Evolutionary conservation across 306 rosid genomes (phyloP), one percentile per base, ranked within the genome.

Genomic region (Quercus variabilis): DNA sequence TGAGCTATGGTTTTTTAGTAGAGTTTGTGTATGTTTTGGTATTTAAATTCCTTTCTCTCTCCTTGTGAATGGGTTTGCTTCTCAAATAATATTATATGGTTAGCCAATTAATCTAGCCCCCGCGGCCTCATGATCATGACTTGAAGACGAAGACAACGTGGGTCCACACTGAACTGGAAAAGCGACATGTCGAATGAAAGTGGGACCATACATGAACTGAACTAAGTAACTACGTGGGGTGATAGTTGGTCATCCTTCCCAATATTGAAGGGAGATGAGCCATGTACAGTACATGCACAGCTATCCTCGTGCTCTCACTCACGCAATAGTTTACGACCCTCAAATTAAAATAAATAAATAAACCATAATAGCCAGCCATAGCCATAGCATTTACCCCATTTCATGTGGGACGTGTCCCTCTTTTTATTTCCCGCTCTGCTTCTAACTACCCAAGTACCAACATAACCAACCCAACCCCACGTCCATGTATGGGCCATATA

Each of bases 301-400:
- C 14, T 64, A 64, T 84, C 90, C 90, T 83, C 90, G 92, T 89
- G 92, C 65, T 15, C 74, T 89, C 89, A 86, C 74, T 89, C 89
- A 86, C 90, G 86, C 85, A 84, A 25, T 70, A 69, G 64, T 80
- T 80, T 75, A 77, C 78, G 11, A 63, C 83, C 35, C 76, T 64
- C 68, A 69, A 84, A 41, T 41, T 8, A 41, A 41, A 41, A 8
- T 41, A 41, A 41, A 41, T 41, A 41, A 41, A 41, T 41, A 41
- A 13, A 59, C 13, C 38, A 15, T 73, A 54, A 25, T 18, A 41
- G 46, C 46, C 46, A 41, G 46, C 78, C 78, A 56, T 26, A 41
- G 12, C 46, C 38, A 11, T 3, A n/a, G 81, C 92, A 89, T 87
- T 89, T 80, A 89, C 76, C 84, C 85, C 78, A 5, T 62, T 81